These are phyloP conservation scores for Candida caryicola DNA, from an alignment of 805 yeast genomes.

Conservation along the genomic window DNA sequence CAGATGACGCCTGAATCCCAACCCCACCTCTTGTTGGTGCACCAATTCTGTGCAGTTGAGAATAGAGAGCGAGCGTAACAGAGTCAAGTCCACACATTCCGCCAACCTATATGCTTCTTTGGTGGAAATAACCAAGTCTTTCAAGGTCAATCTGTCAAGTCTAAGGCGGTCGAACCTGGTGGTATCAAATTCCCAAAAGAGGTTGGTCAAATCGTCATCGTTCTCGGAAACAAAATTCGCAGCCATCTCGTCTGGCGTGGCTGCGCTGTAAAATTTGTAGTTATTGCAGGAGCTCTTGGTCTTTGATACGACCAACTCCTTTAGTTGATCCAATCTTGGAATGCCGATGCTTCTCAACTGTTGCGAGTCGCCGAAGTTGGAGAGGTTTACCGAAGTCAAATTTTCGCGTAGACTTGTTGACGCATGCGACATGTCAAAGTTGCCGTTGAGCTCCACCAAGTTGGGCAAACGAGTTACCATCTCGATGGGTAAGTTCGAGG, in stretches of 20 bases:
- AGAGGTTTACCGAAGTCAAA: slow-evolving; percentile 3
- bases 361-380: slow-evolving; percentile 3
- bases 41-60: slow-evolving; percentile 3
- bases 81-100: not conserved
- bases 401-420: not conserved
- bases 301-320: slow-evolving; percentile 5
- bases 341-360: not conserved
- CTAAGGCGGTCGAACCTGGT: not conserved
- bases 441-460: slow-evolving; percentile 6
- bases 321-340: not conserved
- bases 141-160: slow-evolving; percentile 1
- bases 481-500: slow-evolving; percentile 5
- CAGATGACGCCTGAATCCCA: not conserved
- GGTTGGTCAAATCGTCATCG: not conserved
- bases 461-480: not conserved
- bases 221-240: not conserved
- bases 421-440: slow-evolving; percentile 1
- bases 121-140: not conserved
- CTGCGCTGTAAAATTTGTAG: slow-evolving; percentile 1
- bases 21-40: not conserved
- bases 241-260: not conserved
- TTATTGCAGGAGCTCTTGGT: not conserved
- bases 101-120: slow-evolving; percentile 2
- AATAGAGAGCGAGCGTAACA: slow-evolving; percentile 1
- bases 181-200: not conserved